Base-by-base conservation (phyloP, 2,329 filamentous ascomycete species). In the Juglanconis oblonga region DNA sequence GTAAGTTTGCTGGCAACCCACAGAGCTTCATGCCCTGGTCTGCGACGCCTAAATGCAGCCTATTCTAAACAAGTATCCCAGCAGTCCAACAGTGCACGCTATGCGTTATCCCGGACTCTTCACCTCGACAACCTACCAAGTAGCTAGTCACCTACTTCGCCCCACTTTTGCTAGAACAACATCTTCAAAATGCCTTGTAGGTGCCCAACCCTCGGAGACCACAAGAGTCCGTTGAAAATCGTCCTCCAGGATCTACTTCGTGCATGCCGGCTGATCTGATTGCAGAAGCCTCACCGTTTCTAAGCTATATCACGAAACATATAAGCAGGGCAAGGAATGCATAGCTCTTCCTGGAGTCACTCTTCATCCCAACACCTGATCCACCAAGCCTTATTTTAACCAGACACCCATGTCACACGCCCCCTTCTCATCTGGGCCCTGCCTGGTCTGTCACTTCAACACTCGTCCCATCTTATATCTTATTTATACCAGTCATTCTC, bases 381-480 rank as follows among this genome's bases (percentile, higher is more conserved):
- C 33, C 40, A 58, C 33, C 48, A 51, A 50, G 59, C 56, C 59
- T 42, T 59, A 59, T 59, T 55, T 50, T 55, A 49, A 45, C 40
- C 56, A 52, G 47, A 59, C 59, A 50, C 51, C 59, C 33, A 48
- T 62, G 52, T 52, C 40, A 44, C 42, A 57, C 52, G 51, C 33
- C 55, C 44, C 55, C 53, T 35, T 45, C 40, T 55, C 32, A 45
- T 32, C 52, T 36, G 55, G 40, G 52, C 13, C 54, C 52, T 42
- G 50, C 53, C 52, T 53, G 32, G 49, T n/a, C 45, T 32, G 44
- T 33, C 40, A 40, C 47, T 49, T 55, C 24, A 24, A 24, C 24
- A 24, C 40, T 55, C 52, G 47, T 55, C 55, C 47, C 47, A 36
- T 59, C 48, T 53, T 55, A 14, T 17, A 33, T 32, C 14, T 52